Evolutionary conservation across 2,329 filamentous ascomycete genomes (phyloP), one percentile per base, ranked within the genome.

Genomic region (Achaetomium macrosporum): DNA sequence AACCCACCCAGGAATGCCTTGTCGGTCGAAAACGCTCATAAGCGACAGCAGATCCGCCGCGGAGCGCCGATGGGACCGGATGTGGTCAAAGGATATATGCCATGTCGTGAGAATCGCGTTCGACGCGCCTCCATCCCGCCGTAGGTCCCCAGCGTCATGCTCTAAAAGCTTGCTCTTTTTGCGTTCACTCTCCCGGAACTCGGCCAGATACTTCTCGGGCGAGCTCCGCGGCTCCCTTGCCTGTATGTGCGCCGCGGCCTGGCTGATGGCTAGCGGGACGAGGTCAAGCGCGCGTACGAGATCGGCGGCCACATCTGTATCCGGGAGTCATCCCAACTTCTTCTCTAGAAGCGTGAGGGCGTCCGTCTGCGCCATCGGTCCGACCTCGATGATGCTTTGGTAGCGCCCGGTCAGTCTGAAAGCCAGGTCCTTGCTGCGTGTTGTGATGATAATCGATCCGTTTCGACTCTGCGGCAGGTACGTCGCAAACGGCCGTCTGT

Each of bases 21-120:
- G 68, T 19, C 63, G 62, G 47, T 77, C 66, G 56, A 73, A 77
- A 53, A 73, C 71, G 63, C 73, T 74, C 69, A 77, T 71, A 5
- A 77, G 64, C 1, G 71, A 72, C 0, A 78, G 56, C 10, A 76
- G 58, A 15, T 73, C 59, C 2, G 73, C 65, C 9, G 74, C 75
- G 4, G 65, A 65, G 5, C 54, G 62, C 33, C 63, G 54, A 20
- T 59, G 51, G 1, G 57, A 53, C 10, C 62, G 66, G 37, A 76
- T 70, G 15, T 70, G 53, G 9, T 64, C 58, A 44, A 68, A 63
- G 3, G 60, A 47, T 50, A 67, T 53, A 44, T 64, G 59, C 64
- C 61, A 68, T 17, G 64, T 68, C 43, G 50, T 53, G 2, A 62
- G 47, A 31, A 66, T 47, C n/a, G 64, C 60, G 41, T 65, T 66